Evolutionary conservation across 305 asterid species (phyloP).

Genomic region (Petunia hybrid): DNA sequence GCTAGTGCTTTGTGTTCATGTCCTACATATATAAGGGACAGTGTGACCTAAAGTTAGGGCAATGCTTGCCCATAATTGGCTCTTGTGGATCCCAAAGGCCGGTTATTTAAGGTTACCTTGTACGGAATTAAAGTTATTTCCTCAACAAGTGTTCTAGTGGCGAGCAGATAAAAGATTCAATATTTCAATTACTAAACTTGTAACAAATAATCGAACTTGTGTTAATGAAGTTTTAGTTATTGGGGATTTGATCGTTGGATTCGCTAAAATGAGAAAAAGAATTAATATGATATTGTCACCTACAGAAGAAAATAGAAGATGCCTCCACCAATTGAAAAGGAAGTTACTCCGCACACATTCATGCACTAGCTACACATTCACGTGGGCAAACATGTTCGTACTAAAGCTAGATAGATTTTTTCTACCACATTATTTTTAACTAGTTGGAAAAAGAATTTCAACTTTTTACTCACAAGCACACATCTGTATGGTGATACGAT

Average conservation of each 20-base stretch:
- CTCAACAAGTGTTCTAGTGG: not conserved
- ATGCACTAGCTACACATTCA: not conserved
- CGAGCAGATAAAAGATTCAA: not conserved
- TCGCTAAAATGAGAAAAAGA: not conserved
- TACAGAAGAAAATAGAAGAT: not conserved
- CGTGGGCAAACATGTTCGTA: not conserved
- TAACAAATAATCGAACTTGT: not conserved
- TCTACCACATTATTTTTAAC: not conserved
- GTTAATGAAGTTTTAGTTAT: not conserved
- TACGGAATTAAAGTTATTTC: not conserved
- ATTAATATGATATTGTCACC: not conserved
- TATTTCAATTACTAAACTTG: too few species aligned
- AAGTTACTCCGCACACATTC: not conserved
- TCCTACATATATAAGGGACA: constrained; percentile 20
- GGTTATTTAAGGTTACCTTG: not conserved
- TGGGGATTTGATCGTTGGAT: not conserved
- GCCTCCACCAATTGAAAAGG: not conserved
- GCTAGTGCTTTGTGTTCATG: constrained; percentile 1
- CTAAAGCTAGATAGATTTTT: not conserved
- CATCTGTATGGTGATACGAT: not conserved
- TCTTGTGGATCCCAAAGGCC: constrained; percentile 39
- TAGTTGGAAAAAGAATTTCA: not conserved
- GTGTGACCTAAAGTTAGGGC: constrained; percentile 14
- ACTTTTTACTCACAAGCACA: not conserved
- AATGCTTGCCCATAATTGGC: constrained; percentile 33